A percentile compares a stretch with the other conserved stretches of the same genome.
phyloP scores from a whole-genome alignment of 2,329 filamentous ascomycete species.

The Colletotrichum higginsianum region DNA sequence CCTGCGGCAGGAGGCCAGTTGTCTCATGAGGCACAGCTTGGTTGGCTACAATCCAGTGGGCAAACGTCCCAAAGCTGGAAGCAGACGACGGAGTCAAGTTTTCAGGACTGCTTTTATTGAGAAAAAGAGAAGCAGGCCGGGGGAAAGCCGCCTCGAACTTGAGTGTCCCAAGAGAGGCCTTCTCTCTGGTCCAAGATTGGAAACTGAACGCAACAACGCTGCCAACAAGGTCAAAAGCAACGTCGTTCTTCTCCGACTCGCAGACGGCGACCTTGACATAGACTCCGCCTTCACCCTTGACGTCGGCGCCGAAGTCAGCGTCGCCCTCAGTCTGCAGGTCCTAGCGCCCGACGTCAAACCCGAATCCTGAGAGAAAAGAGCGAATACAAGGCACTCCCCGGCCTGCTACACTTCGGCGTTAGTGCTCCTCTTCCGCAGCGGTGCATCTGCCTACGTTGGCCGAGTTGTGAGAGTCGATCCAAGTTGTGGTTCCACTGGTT shows the following conservation, averaged over 20 bases:
- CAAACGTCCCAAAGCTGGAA: constrained; percentile 18
- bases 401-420: constrained; percentile 7
- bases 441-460: neutral
- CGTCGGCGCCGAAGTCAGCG: constrained; percentile 5
- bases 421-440: constrained; percentile 14
- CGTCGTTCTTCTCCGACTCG: neutral
- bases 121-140: neutral
- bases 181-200: neutral
- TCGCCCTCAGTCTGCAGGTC: neutral
- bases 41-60: constrained; percentile 23
- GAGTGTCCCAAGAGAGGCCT: neutral
- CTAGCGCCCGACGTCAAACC: neutral
- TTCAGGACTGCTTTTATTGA: neutral
- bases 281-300: constrained; percentile 4
- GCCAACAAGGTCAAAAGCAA: neutral
- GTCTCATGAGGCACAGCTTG: constrained; percentile 1
- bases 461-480: neutral
- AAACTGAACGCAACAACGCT: neutral
- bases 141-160: neutral
- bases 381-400: constrained; percentile 5
- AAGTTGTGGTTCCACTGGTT: neutral
- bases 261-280: neutral
- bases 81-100: constrained; percentile 5
- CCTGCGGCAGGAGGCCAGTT: neutral
- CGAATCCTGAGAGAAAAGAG: constrained; percentile 21